Evolutionary conservation across 1,284 basidiomycete species (phyloP).

Genomic region (Fistulina hepatica): DNA sequence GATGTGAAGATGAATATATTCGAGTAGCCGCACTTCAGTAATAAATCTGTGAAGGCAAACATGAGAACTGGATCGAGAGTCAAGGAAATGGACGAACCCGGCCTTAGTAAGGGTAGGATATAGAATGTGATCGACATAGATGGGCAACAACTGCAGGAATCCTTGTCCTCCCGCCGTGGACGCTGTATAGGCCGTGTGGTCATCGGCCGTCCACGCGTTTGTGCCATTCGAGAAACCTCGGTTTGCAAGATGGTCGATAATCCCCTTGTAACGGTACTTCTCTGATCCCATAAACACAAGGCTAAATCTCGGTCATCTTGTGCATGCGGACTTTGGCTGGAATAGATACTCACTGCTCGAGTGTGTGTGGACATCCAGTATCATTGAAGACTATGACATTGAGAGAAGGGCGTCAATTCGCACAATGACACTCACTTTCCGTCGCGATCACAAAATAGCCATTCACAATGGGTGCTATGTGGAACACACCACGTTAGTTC

Average conservation of each 20-base stretch:
- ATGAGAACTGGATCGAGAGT: constrained; percentile 1
- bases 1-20: neutral
- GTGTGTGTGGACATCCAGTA: constrained; percentile 85
- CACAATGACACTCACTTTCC: constrained; percentile 55
- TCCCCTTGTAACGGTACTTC: constrained; percentile 93
- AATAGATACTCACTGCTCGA: constrained; percentile 66
- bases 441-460: constrained; percentile 90
- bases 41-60: constrained; percentile 40
- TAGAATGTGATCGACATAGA: constrained; percentile 95
- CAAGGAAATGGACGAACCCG: constrained; percentile 33
- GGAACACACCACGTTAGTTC: too few species aligned
- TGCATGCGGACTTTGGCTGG: constrained; percentile 5
- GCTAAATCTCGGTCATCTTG: constrained; percentile 27
- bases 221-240: constrained; percentile 92
- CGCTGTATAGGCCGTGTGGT: constrained; percentile 91
- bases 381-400: constrained; percentile 71
- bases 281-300: constrained; percentile 92
- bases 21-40: constrained; percentile 58
- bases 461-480: constrained; percentile 75
- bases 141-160: constrained; percentile 88
- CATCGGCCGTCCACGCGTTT: constrained; percentile 77
- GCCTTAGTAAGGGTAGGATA: constrained; percentile 91
- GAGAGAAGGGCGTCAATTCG: constrained; percentile 2
- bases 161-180: constrained; percentile 97
- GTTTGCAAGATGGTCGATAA: constrained; percentile 95